phyloP scores from a whole-genome alignment of 1,284 basidiomycete species.

The Leccinum fallax region DNA sequence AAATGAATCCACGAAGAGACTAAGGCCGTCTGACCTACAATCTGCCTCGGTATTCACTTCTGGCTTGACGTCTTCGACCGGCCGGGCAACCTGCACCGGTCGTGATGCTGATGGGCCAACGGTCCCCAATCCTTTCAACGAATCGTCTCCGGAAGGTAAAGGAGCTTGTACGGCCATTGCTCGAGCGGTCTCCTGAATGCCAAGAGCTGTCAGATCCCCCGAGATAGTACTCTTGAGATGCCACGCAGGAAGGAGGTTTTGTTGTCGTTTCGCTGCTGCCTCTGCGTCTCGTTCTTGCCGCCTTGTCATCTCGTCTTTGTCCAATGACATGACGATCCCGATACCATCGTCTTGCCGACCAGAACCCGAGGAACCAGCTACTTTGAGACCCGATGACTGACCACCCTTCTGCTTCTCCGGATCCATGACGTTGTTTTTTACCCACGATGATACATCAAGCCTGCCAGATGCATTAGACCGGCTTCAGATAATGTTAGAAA shows the following conservation, averaged over 20 bases:
- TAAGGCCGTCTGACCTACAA: conserved; percentile 46
- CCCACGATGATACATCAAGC: conserved; percentile 82
- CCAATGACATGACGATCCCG: conserved; percentile 78
- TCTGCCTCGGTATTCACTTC: conserved; percentile 58
- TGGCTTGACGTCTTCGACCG: conserved; percentile 55
- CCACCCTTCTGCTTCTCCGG: conserved; percentile 57
- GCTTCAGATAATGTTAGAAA: neutral
- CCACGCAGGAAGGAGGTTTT: conserved; percentile 93
- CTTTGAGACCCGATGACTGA: conserved; percentile 59
- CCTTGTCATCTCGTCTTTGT: conserved; percentile 75
- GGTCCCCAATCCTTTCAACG: conserved; percentile 64
- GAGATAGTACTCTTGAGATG: conserved; percentile 94
- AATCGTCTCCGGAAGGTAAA: conserved; percentile 63
- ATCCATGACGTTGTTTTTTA: conserved; percentile 66
- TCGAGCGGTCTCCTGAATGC: conserved; percentile 66
- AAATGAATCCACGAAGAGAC: conserved; percentile 1
- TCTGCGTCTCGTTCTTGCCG: conserved; percentile 68
- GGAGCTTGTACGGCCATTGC: conserved; percentile 39
- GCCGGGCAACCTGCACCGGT: conserved; percentile 31
- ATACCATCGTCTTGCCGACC: conserved; percentile 71
- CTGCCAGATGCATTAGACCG: conserved; percentile 40
- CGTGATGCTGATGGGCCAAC: conserved; percentile 44
- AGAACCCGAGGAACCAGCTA: conserved; percentile 66
- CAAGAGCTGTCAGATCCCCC: conserved; percentile 86
- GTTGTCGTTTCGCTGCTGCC: conserved; percentile 78